These are phyloP conservation scores for Ophiobolus disseminans DNA, from an alignment of 2,329 filamentous ascomycete genomes.

Conservation along the genomic window DNA sequence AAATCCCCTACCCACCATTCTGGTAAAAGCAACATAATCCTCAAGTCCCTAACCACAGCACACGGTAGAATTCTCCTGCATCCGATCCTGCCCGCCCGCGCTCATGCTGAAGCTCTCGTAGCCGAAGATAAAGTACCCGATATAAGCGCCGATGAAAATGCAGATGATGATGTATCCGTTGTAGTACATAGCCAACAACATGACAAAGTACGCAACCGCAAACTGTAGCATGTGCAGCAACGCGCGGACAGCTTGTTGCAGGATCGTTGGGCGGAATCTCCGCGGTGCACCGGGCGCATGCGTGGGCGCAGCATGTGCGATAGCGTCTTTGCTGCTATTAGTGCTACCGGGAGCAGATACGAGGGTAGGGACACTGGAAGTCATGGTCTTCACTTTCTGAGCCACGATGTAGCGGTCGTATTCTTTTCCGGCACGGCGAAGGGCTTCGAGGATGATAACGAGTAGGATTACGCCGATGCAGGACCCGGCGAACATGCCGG, in stretches of 20 bases:
- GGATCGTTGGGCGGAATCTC: conserved; percentile 61
- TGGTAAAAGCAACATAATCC: neutral
- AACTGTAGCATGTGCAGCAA: conserved; percentile 77
- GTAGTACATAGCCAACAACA: conserved; percentile 74
- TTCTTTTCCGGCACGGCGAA: conserved; percentile 75
- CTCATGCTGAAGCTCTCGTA: conserved; percentile 44
- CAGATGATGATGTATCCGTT: conserved; percentile 72
- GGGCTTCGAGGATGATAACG: conserved; percentile 72
- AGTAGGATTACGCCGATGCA: conserved; percentile 81
- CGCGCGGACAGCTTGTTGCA: conserved; percentile 74
- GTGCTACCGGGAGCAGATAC: conserved; percentile 22
- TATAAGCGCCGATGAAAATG: conserved; percentile 47
- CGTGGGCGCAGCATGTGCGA: conserved; percentile 8
- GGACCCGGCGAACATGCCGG: conserved; percentile 77
- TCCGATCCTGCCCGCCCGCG: conserved; percentile 33
- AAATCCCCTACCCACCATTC: too few relatives aligned
- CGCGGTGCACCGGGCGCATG: conserved; percentile 5
- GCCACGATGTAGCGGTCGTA: conserved; percentile 73
- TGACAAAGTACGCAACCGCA: conserved; percentile 79
- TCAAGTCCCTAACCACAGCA: conserved; percentile 38
- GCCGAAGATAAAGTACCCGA: conserved; percentile 47
- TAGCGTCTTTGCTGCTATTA: conserved; percentile 14
- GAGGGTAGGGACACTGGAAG: conserved; percentile 9
- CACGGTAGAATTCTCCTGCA: conserved; percentile 45
- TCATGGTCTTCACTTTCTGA: conserved; percentile 51